These are phyloP conservation scores for Fragaria ananassa DNA, from an alignment of 306 rosid species.

Conservation along the genomic window DNA sequence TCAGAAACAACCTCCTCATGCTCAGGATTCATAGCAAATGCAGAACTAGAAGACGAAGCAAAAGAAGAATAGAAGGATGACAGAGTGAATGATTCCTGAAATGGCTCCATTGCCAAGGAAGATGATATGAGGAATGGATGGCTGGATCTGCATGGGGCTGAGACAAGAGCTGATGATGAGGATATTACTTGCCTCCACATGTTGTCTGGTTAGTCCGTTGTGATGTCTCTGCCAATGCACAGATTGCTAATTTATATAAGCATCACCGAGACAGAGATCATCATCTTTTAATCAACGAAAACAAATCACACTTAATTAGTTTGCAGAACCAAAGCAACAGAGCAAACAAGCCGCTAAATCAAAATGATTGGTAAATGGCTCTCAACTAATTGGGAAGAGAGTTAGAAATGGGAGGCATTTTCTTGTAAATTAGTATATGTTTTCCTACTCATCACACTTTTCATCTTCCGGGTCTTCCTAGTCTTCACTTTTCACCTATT, in stretches of 20 bases:
- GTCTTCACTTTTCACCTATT: too few relatives aligned
- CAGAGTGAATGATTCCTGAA: background rate
- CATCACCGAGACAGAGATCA: background rate
- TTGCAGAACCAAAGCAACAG: background rate
- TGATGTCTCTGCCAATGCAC: background rate
- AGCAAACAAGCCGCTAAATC: background rate
- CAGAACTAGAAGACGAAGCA: constrained; percentile 9
- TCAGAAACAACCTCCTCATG: constrained; percentile 1
- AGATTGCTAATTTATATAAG: background rate
- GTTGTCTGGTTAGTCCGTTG: background rate
- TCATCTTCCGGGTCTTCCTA: too few relatives aligned
- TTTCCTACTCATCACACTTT: too few relatives aligned
- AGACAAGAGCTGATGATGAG: constrained; percentile 1
- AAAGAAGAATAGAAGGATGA: background rate
- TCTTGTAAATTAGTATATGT: too few relatives aligned
- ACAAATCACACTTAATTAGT: background rate
- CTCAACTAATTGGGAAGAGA: background rate
- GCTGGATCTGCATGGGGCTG: constrained; percentile 2
- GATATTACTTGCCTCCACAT: constrained; percentile 16
- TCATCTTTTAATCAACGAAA: background rate
- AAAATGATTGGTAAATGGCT: background rate
- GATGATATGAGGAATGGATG: background rate
- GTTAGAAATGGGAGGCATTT: background rate
- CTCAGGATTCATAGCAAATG: background rate
- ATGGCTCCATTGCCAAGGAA: background rate